phyloP scores from a whole-genome alignment of 306 rosid species.

The Begonia fuchsioides region DNA sequence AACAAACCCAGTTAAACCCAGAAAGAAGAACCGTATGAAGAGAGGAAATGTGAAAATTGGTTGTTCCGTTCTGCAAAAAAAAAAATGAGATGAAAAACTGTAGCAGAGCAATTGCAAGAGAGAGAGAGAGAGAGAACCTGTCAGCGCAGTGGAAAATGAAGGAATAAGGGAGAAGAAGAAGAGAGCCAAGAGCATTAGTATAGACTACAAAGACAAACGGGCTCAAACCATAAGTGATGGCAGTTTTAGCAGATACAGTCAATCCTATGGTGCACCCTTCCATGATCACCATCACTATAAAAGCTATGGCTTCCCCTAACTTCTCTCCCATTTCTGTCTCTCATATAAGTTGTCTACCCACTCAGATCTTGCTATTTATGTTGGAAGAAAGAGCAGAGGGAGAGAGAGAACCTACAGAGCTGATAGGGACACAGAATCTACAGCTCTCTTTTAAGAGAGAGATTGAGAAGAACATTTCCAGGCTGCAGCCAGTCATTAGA shows the following conservation, averaged over 20 bases:
- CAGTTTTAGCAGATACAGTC: conserved; percentile 53
- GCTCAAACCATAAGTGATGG: conserved; percentile 48
- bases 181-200: conserved; percentile 38
- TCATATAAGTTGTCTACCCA: background rate
- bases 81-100: conserved; percentile 1
- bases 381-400: background rate
- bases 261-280: conserved; percentile 55
- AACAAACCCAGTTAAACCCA: conserved; percentile 63
- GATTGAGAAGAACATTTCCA: too few relatives aligned
- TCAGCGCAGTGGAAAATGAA: conserved; percentile 23
- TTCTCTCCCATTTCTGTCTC: conserved; percentile 13
- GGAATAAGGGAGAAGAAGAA: conserved; percentile 40
- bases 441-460: too few relatives aligned
- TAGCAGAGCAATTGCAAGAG: background rate
- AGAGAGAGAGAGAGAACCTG: conserved; percentile 15
- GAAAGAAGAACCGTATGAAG: conserved; percentile 39
- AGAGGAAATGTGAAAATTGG: conserved; percentile 37
- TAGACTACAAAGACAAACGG: conserved; percentile 60
- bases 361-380: background rate
- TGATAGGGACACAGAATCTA: too few relatives aligned
- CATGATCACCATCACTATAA: conserved; percentile 43
- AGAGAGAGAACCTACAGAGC: background rate
- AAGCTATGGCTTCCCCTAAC: conserved; percentile 26
- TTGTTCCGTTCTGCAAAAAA: conserved; percentile 19
- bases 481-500: background rate